A percentile compares a stretch with the other conserved stretches of the same genome.
Evolutionary conservation across 2,329 filamentous ascomycete species (phyloP).

Genomic region (Pezicula radicicola): DNA sequence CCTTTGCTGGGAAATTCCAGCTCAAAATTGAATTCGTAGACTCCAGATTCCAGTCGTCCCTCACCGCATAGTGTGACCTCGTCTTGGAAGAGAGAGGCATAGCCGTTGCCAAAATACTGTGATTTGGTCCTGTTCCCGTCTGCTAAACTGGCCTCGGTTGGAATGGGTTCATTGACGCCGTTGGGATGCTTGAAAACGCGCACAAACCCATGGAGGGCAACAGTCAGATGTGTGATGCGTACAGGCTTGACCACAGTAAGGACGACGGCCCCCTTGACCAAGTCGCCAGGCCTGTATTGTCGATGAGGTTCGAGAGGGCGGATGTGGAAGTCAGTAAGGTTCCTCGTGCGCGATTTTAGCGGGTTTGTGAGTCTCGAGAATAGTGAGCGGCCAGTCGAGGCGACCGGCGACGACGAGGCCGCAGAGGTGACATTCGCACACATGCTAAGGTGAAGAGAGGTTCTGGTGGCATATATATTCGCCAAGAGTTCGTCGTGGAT

Average conservation of each 20-base stretch:
- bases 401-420: slow-evolving; percentile 16
- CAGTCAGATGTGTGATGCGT: slow-evolving; percentile 75
- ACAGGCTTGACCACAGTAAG: slow-evolving; percentile 71
- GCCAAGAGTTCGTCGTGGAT: slow-evolving; percentile 25
- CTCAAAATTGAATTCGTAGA: slow-evolving; percentile 78
- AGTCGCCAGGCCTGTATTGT: slow-evolving; percentile 72
- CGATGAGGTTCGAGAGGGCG: slow-evolving; percentile 74
- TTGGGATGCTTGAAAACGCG: slow-evolving; percentile 71
- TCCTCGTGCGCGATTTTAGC: slow-evolving; percentile 47
- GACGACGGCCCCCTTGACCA: slow-evolving; percentile 68
- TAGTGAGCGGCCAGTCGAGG: slow-evolving; percentile 24
- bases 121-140: slow-evolving; percentile 33
- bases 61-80: slow-evolving; percentile 78
- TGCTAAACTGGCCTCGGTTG: slow-evolving; percentile 31
- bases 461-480: slow-evolving; percentile 13
- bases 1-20: slow-evolving; percentile 65
- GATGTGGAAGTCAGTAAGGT: slow-evolving; percentile 76
- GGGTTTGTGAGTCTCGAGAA: slow-evolving; percentile 43
- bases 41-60: slow-evolving; percentile 68
- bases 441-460: slow-evolving; percentile 23
- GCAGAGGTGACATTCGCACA: slow-evolving; percentile 25
- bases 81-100: slow-evolving; percentile 79
- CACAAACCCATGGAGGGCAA: slow-evolving; percentile 75
- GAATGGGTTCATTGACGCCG: slow-evolving; percentile 45
- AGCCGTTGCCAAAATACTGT: slow-evolving; percentile 71